Base-by-base conservation (phyloP, 2,329 filamentous ascomycete genomes). In the Gyromitra esculenta region DNA sequence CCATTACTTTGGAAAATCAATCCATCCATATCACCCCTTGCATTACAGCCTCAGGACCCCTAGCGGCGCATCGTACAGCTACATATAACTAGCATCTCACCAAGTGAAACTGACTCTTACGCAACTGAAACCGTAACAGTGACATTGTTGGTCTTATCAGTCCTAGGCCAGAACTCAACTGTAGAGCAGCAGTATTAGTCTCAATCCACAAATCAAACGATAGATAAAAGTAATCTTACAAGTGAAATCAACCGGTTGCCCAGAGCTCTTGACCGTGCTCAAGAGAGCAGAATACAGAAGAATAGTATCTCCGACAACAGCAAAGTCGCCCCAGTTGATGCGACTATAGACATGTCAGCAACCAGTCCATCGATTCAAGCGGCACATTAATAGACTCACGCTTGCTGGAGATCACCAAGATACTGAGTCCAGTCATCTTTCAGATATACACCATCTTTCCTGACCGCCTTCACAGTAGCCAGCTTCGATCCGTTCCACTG, bases 381-480 rank as follows among this genome's bases (percentile, higher is more conserved):
- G 39, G 37, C 41, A 21, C 7, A n/a, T 4, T 67, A 31, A 25
- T 18, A 6, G 43, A 45, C 50, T 64, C 31, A 75, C 72, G 64
- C 85, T 78, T 87, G 84, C 80, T 89, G 87, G 31, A 90, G 80
- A 2, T 85, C 84, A 0, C 86, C 86, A 0, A 89, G 81, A 31
- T 84, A 88, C 79, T 84, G 81, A 0, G 88, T 90, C 87, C 87
- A 90, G 60, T 59, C 52, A 57, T 73, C 65, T 52, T 79, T 77
- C 54, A 89, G 80, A 69, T 84, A 87, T 7, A 81, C 83, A 0
- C 87, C 87, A 75, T 88, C 86, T 1, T 80, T 81, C 21, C 84
- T 85, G 4, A 86, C 59, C 8, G 87, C 87, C 78, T 87, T 86
- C 1, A 89, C 84, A 0, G 88, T 84, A 0, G 88, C 88, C 0